Evolutionary conservation across 352 stramenopile species (phyloP).

Genomic region (Pythium biforme): DNA sequence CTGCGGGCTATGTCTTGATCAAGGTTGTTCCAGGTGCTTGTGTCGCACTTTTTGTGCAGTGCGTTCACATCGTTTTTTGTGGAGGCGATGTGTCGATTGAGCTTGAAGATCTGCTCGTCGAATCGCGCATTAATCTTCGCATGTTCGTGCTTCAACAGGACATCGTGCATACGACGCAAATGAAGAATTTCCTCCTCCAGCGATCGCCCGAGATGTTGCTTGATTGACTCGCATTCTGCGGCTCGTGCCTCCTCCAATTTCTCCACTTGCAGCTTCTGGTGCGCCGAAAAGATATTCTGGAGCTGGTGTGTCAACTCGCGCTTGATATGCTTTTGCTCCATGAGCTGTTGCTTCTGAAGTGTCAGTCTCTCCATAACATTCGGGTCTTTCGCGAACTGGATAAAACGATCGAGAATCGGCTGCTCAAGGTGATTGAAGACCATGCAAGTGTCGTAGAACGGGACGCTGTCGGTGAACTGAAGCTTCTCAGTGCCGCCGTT

Average conservation of each 20-base stretch:
- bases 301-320: conserved; percentile 45
- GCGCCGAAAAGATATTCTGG: conserved; percentile 44
- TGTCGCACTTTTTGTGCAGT: conserved; percentile 54
- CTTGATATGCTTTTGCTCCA: conserved; percentile 51
- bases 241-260: conserved; percentile 41
- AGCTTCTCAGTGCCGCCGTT: conserved; percentile 47
- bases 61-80: conserved; percentile 46
- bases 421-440: conserved; percentile 73
- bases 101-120: conserved; percentile 37
- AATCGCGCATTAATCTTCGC: conserved; percentile 69
- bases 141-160: conserved; percentile 49
- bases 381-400: conserved; percentile 66
- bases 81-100: conserved; percentile 38
- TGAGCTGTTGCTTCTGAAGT: conserved; percentile 51
- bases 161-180: conserved; percentile 61
- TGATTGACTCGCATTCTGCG: conserved; percentile 42
- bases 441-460: conserved; percentile 53
- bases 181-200: conserved; percentile 64
- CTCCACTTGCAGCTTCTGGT: conserved; percentile 35
- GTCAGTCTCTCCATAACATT: conserved; percentile 52
- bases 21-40: conserved; percentile 48
- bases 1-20: conserved; percentile 55
- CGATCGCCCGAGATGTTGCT: conserved; percentile 41
- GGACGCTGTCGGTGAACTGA: conserved; percentile 54
- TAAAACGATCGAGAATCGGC: conserved; percentile 61